These are phyloP conservation scores for Porpolomopsis calyptriformis DNA, from an alignment of 768 basidiomycete genomes.

Conservation along the genomic window DNA sequence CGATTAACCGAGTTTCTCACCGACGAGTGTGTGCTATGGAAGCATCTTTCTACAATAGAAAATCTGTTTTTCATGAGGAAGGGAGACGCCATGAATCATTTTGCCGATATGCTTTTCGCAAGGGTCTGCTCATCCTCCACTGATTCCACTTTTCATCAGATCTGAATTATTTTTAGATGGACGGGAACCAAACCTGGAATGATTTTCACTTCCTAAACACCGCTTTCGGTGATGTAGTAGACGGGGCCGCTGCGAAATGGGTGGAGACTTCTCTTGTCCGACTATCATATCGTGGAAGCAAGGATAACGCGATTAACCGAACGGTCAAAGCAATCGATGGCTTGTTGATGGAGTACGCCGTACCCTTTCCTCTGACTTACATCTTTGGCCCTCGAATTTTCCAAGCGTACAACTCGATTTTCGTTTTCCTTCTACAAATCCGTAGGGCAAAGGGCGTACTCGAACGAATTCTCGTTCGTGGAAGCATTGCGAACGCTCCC, in stretches of 20 bases:
- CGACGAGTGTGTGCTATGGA: slow-evolving; percentile 56
- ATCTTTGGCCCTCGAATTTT: slow-evolving; percentile 51
- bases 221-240: slow-evolving; percentile 58
- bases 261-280: slow-evolving; percentile 62
- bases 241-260: slow-evolving; percentile 42
- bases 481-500: slow-evolving; percentile 26
- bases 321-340: slow-evolving; percentile 60
- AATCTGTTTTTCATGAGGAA: slow-evolving; percentile 64
- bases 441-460: slow-evolving; percentile 60
- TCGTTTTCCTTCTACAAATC: slow-evolving; percentile 65
- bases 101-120: slow-evolving; percentile 61
- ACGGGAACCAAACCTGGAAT: slow-evolving; percentile 56
- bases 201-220: slow-evolving; percentile 82
- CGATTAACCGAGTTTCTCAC: slow-evolving; percentile 47
- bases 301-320: slow-evolving; percentile 35
- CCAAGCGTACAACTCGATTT: slow-evolving; percentile 54
- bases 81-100: slow-evolving; percentile 70
- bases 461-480: slow-evolving; percentile 58
- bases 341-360: slow-evolving; percentile 64
- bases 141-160: neutral
- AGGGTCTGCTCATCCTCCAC: slow-evolving; percentile 36
- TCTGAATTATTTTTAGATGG: slow-evolving; percentile 44
- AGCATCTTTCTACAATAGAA: slow-evolving; percentile 54
- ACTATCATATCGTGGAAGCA: slow-evolving; percentile 50
- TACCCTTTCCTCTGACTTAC: slow-evolving; percentile 75